Evolutionary conservation across 805 yeast genomes (phyloP), one percentile per base, ranked within the genome.

Genomic region (Torulaspora microellipsoides): DNA sequence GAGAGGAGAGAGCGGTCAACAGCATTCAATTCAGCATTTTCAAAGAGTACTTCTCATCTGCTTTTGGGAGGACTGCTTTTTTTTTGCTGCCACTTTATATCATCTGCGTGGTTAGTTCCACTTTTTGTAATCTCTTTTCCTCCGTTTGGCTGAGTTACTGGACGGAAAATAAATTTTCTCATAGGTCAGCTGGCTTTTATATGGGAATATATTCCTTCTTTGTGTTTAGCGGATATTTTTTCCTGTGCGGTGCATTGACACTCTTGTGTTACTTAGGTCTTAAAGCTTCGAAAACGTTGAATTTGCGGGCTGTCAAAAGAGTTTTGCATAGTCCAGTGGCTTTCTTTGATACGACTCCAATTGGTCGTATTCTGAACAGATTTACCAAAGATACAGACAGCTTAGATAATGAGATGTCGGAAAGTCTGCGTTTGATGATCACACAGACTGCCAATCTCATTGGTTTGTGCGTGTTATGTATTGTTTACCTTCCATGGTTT

Each of bases 361-460:
- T 85, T 65, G 96, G 96, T 3, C 76, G 96, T 55, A 82, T 88
- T 46, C 70, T 88, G 58, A 88, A 86, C 64, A 71, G 96, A 50
- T 88, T 88, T 60, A 86, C 95, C 2, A 86, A 86, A 54, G 96
- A 88, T 62, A 83, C 93, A 0, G 95, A 88, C 60, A 80, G 81
- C 28, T 69, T 87, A 60, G 96, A 88, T 61, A 85, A 86, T 58
- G 91, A 85, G 64, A 62, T 88, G 49, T 73, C 78, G 20, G 89
- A 85, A 63, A 83, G 81, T 57, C 54, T 83, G 33, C 74, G 93
- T 49, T 66, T 81, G 62, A 66, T 83, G 42, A 55, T 80, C 38
- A 76, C 70, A 48, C 78, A 81, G 11, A 42, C 71, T 23, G 64
- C 80, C 15, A 76, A 72, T 55, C 75, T 85, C 42, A 49, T 76